phyloP scores from a whole-genome alignment of 169 alveolate genomes.

The Cryptosporidium xiaoi region DNA sequence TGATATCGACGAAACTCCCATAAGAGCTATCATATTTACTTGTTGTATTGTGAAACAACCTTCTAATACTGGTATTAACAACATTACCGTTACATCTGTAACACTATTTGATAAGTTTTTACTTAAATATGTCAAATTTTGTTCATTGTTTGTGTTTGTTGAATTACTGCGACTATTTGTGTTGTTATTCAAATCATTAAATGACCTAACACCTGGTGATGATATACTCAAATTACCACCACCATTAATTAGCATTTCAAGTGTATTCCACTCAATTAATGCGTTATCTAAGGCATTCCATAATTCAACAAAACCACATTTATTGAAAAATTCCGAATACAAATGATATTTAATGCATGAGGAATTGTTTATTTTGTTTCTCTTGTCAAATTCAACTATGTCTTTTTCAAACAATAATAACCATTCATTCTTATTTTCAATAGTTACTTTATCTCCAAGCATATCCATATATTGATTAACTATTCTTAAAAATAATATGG shows the following conservation, averaged over 20 bases:
- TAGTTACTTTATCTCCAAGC: constrained; percentile 31
- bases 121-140: neutral
- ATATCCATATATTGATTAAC: constrained; percentile 63
- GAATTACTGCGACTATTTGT: neutral
- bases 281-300: constrained; percentile 52
- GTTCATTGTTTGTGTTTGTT: neutral
- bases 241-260: constrained; percentile 24
- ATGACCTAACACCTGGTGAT: too few species aligned
- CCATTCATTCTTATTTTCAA: constrained; percentile 21
- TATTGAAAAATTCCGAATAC: constrained; percentile 58
- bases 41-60: constrained; percentile 70
- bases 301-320: constrained; percentile 52
- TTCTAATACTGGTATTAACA: constrained; percentile 58
- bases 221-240: too few species aligned
- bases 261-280: constrained; percentile 39
- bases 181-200: too few species aligned
- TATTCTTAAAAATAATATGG: constrained; percentile 42
- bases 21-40: constrained; percentile 18
- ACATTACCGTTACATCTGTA: constrained; percentile 15
- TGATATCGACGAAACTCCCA: constrained; percentile 57
- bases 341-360: constrained; percentile 17
- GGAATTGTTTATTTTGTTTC: neutral
- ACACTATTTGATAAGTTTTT: neutral
- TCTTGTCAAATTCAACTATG: too few species aligned
- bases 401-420: neutral